Evolutionary conservation across 1,139 yeast genomes (phyloP).

Genomic region (Scheffersomyces segobiensis): DNA sequence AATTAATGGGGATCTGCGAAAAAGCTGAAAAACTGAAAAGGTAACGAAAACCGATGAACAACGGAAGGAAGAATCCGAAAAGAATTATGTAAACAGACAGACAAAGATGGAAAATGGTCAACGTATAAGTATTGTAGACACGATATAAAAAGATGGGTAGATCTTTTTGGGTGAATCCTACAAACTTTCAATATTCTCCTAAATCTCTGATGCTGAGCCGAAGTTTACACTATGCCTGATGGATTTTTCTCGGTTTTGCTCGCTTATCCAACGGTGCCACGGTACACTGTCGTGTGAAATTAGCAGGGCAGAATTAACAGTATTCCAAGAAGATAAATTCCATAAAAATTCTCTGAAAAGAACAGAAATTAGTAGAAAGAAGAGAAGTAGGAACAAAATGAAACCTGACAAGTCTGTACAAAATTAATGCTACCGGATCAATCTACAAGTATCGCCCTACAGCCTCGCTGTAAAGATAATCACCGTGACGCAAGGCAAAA

Average conservation of each 20-base stretch:
- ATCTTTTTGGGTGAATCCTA: not conserved
- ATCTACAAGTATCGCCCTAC: not conserved
- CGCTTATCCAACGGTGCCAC: not conserved
- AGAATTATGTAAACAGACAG: not conserved
- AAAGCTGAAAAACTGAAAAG: not conserved
- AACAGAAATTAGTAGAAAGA: not conserved
- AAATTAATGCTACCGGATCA: not conserved
- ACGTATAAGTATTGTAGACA: not conserved
- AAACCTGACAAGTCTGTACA: not conserved
- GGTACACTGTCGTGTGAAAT: not conserved
- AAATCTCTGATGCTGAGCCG: not conserved
- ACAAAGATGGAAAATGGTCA: not conserved
- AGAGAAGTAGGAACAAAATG: not conserved
- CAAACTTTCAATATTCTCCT: not conserved
- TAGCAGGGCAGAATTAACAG: not conserved
- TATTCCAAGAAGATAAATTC: not conserved
- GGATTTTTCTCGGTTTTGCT: not conserved
- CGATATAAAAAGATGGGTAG: not conserved
- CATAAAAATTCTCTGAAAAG: not conserved
- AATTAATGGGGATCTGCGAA: not conserved
- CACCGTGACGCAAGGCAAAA: not conserved
- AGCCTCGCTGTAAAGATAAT: not conserved
- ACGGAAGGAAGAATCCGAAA: not conserved
- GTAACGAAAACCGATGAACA: not conserved
- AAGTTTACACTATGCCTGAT: not conserved